Percentiles rank a stretch among this genome's conserved stretches.
Evolutionary conservation across 768 basidiomycete genomes (phyloP).

Genomic region (Termitomyces sp.): DNA sequence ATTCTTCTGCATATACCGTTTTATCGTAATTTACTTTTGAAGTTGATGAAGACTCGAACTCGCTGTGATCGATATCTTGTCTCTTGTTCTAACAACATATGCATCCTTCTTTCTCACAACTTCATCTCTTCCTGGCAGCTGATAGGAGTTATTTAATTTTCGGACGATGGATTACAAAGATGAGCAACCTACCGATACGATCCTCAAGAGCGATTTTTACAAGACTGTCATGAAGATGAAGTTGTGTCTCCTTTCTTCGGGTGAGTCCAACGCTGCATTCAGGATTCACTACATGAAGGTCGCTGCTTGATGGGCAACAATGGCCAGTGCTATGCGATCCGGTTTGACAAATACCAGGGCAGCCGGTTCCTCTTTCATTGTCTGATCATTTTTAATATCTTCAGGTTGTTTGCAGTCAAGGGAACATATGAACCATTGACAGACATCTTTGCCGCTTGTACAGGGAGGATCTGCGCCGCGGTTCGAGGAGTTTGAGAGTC

Average conservation of each 20-base stretch:
- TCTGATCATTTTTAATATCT: too few species aligned
- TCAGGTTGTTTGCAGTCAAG: too few species aligned
- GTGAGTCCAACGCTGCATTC: conserved; percentile 2
- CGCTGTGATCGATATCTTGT: too few species aligned
- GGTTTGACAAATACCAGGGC: background rate
- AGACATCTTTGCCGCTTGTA: too few species aligned
- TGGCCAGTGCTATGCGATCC: background rate
- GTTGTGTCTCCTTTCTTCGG: background rate
- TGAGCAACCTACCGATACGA: background rate
- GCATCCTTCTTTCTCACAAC: background rate
- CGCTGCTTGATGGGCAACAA: background rate
- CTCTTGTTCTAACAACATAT: too few species aligned
- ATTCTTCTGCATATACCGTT: background rate
- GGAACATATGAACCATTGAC: too few species aligned
- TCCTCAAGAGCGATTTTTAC: conserved; percentile 8
- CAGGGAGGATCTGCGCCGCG: too few species aligned
- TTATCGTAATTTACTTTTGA: too few species aligned
- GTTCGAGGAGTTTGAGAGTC: too few species aligned
- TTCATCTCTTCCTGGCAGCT: background rate
- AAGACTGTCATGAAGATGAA: background rate
- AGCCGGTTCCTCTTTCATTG: too few species aligned
- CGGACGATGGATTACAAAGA: background rate
- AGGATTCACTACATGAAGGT: conserved; percentile 10
- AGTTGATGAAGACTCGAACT: too few species aligned
- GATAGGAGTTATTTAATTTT: background rate